A percentile compares a stretch with the other conserved stretches of the same genome.
Evolutionary conservation across 2,329 filamentous ascomycete species (phyloP).

Genomic region (Fusarium sp.): DNA sequence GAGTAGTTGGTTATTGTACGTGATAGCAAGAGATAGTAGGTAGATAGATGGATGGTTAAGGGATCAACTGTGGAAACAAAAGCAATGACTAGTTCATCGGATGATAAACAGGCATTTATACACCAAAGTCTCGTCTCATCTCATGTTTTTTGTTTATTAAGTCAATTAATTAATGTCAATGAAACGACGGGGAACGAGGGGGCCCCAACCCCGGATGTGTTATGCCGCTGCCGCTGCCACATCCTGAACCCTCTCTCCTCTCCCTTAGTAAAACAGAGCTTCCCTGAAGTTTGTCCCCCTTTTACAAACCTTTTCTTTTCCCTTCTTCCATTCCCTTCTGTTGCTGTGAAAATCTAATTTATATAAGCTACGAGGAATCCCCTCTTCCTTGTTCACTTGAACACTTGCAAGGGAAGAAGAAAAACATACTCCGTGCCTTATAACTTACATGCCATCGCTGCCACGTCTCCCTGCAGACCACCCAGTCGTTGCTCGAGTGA

Average conservation of each 20-base stretch:
- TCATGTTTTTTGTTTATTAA: constrained; percentile 5
- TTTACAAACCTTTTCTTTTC: constrained; percentile 26
- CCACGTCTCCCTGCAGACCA: constrained; percentile 37
- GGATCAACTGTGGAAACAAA: background rate
- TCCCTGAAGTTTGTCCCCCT: constrained; percentile 30
- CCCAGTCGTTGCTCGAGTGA: constrained; percentile 36
- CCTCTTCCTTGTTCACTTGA: constrained; percentile 16
- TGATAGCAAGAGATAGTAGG: constrained; percentile 10
- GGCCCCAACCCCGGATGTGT: constrained; percentile 35
- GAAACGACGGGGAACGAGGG: constrained; percentile 21
- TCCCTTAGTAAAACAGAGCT: constrained; percentile 2
- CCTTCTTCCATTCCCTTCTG: constrained; percentile 1
- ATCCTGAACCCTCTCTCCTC: background rate
- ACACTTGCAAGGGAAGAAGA: constrained; percentile 21
- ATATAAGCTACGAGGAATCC: constrained; percentile 36
- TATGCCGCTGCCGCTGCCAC: constrained; percentile 31
- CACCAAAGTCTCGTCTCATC: constrained; percentile 19
- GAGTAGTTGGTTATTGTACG: background rate
- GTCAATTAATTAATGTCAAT: constrained; percentile 1
- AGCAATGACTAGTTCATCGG: constrained; percentile 34
- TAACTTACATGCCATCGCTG: constrained; percentile 31
- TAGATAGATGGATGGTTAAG: constrained; percentile 13
- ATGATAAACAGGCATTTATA: constrained; percentile 33
- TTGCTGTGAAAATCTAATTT: constrained; percentile 6
- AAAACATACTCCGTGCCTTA: constrained; percentile 2